Evolutionary conservation across 2,329 filamentous ascomycete genomes (phyloP), one percentile per base, ranked within the genome.

Genomic region (Teratosphaeriaceae sp.): DNA sequence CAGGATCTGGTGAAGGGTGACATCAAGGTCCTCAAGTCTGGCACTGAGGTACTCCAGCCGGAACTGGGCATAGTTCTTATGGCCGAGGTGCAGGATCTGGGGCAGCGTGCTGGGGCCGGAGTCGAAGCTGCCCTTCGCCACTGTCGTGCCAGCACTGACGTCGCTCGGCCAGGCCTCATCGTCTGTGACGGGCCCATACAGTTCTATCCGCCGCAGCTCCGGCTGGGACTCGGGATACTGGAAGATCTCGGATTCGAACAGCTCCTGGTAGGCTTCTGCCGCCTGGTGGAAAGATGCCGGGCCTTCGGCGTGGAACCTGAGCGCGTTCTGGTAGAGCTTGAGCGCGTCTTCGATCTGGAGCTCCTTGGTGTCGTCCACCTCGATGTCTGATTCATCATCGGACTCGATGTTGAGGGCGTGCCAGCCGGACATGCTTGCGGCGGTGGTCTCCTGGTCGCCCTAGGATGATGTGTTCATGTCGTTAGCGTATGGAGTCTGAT

Each of bases 301-400:
- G 2, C 92, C 89, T 66, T 94, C 88, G 1, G 90, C 84, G 61
- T 98, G 92, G 52, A 89, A 80, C 64, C 90, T 95, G 45, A 98
- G 71, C 36, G 92, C 92, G 55, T 76, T 83, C 60, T 97, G 89
- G 62, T 96, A 98, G 26, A 90, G 78, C 67, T 96, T 97, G 49
- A 98, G 72, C 37, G 92, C 89, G 68, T 98, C 92, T 59, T 98
- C 92, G 59, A 97, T 90, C 74, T 95, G 89, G 40, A 98, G 81
- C 65, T 97, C 90, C 63, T 90, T 92, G 24, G 89, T 95, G 57
- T 92, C 88, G 63, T 98, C 92, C 59, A 95, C 73, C 66, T 96
- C 89, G 56, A 94, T 87, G 61, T 95, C 88, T 51, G 84, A 73
- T 45, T 87, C 86, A 59, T 94, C 87, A 67, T 96, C 92, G 8